These are phyloP conservation scores for Ceratocystis destructans DNA, from an alignment of 2,329 filamentous ascomycete species.

Conservation along the genomic window DNA sequence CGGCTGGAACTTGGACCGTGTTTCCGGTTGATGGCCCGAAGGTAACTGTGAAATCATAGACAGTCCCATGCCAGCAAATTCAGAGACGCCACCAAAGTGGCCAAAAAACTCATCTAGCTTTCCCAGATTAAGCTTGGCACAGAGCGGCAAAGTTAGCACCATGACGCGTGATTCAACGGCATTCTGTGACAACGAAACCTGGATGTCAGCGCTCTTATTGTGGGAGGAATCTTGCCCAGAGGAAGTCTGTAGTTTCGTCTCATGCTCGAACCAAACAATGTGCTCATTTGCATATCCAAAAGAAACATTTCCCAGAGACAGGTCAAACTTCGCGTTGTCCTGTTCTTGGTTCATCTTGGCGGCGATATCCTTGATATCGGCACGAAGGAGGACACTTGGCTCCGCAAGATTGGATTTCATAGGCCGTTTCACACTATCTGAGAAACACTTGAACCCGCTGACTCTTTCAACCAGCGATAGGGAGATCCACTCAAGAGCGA, in stretches of 20 bases:
- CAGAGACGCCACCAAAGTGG: slow-evolving; percentile 83
- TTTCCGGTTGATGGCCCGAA: slow-evolving; percentile 25
- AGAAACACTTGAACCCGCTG: slow-evolving; percentile 37
- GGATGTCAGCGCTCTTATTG: slow-evolving; percentile 43
- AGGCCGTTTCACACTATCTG: slow-evolving; percentile 28
- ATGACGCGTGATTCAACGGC: slow-evolving; percentile 40
- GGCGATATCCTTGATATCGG: slow-evolving; percentile 31
- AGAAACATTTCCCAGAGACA: slow-evolving; percentile 30
- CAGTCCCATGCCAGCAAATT: slow-evolving; percentile 74
- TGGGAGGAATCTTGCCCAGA: slow-evolving; percentile 47
- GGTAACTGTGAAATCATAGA: slow-evolving; percentile 67
- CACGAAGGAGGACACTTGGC: slow-evolving; percentile 38
- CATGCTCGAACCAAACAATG: slow-evolving; percentile 49
- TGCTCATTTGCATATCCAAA: slow-evolving; percentile 50
- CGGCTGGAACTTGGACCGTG: not conserved
- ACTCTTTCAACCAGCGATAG: slow-evolving; percentile 44
- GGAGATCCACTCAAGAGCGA: slow-evolving; percentile 37
- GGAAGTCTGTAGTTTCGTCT: slow-evolving; percentile 44
- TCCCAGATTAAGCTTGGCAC: slow-evolving; percentile 62
- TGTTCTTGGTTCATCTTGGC: slow-evolving; percentile 6
- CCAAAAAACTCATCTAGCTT: slow-evolving; percentile 73
- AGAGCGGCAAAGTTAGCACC: slow-evolving; percentile 62
- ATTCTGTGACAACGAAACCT: slow-evolving; percentile 37
- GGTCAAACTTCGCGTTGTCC: slow-evolving; percentile 22
- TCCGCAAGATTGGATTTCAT: not conserved